Base-by-base conservation (phyloP, 1,284 basidiomycete genomes). In the Papiliotrema nemorosa region DNA sequence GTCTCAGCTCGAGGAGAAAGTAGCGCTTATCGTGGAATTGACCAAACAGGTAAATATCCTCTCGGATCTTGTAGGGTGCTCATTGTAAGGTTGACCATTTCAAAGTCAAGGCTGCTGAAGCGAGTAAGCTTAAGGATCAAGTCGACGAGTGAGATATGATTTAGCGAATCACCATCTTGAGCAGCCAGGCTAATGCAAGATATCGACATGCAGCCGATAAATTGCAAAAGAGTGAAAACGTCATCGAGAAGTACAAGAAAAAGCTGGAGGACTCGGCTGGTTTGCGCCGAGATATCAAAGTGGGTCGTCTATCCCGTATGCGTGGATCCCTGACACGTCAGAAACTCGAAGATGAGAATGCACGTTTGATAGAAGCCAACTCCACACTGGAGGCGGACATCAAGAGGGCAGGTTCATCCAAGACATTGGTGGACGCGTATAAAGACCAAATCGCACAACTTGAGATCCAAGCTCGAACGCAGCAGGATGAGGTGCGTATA, bases 181-280 rank as follows among this genome's bases (percentile, higher is more conserved):
- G 3, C 36, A 21, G 26, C 20, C 4, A 5, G 16, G 18, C 20
- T 41, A 34, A 48, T 26, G 20, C 13, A 43, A 91, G 89, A 67
- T 87, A 87, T 62, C 85, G 86, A 21, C 91, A 96, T 74, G 85
- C 89, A 3, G 87, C 88, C 3, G 94, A 97, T 62, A 88, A 85
- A 56, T 77, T 92, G 29, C 86, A 90, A 65, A 97, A 94, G 78
- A 88, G 86, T 5, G 94, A 97, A 72, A 94, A 94, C 64, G 92
- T 94, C 29, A 90, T 97, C 81, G 92, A 97, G 74, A 98, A 97
- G 74, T 96, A 97, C 77, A 94, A 94, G 79, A 94, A 91, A 80
- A 97, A 97, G 76, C 80, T 97, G 3, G 94, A 97, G 63, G 94
- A 97, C 69, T 84, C 86, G 3, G 89, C 88, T 3, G 89, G 93